Evolutionary conservation across 139 green algal species (phyloP), one percentile per base, ranked within the genome.

Genomic region (Chlorella sorokiniana): DNA sequence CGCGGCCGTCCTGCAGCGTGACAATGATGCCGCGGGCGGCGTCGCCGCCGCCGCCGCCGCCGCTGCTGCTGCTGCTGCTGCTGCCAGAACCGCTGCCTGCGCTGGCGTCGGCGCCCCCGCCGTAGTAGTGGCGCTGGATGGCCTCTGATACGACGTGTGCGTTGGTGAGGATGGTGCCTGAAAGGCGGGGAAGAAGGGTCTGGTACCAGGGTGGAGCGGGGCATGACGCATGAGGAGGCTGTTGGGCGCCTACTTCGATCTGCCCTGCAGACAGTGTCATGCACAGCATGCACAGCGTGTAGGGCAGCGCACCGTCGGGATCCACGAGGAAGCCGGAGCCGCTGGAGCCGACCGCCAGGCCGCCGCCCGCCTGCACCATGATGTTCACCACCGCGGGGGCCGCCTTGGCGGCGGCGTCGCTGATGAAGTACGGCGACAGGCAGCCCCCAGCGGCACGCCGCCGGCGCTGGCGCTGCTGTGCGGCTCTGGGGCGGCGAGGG

Each of bases 131-230:
- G 6, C 35, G 35, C 61, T 78, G 33, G 2, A 91, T 68, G 9
- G 86, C 89, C 31, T 90, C 90, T 14, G 85, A 81, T 23, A 97
- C 86, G 18, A 83, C 93, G 81, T 97, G 94, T 29, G 92, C 92
- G 65, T 96, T 97, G 73, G 93, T 97, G 41, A 96, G 78, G 35
- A 96, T 93, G 65, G 78, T 86, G 33, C 93, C 93, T 77, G 70
- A 44, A 11, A 31, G 9, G 44, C 0, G 40, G 25, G 37, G 37
- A 73, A 37, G 2, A 25, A 33, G 3, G 42, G 31, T 22, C 18
- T 31, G 11, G 35, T 45, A 67, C 7, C 9, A 38, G 3, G 14
- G 29, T 1, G 8, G 25, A 2, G 25, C 27, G 11, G 59, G 27
- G 59, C 59, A 65, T 10, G 33, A 29, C 9, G 59, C 59, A 65